phyloP scores from a whole-genome alignment of 1,284 basidiomycete species.

The Ustilago xerochloae region DNA sequence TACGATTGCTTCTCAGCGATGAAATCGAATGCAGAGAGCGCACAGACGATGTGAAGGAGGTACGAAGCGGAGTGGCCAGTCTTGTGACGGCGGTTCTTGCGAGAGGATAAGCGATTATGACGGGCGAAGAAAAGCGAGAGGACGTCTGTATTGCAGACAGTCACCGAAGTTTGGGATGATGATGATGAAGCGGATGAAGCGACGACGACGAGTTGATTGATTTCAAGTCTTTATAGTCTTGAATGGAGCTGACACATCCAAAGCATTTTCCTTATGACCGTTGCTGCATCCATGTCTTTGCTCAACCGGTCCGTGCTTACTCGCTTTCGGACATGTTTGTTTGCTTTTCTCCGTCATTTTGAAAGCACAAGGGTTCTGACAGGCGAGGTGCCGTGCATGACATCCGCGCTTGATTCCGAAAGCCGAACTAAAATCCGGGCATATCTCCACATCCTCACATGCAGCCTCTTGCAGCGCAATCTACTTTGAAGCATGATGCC shows the following conservation, averaged over 20 bases:
- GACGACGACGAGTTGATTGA: too few relatives aligned
- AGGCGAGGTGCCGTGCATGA: neutral
- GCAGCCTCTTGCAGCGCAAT: neutral
- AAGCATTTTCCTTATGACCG: neutral
- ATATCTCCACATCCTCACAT: neutral
- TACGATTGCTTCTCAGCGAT: neutral
- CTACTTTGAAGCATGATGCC: neutral
- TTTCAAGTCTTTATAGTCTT: neutral
- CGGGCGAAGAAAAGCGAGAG: constrained; percentile 1
- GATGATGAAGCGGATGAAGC: too few relatives aligned
- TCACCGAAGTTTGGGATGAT: neutral
- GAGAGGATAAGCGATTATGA: constrained; percentile 5
- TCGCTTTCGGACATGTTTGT: constrained; percentile 1
- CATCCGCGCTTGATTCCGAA: neutral
- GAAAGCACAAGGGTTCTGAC: neutral
- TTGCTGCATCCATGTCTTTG: neutral
- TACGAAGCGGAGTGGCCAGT: neutral
- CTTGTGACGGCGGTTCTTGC: constrained; percentile 4
- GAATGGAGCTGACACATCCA: neutral
- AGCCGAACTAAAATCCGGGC: constrained; percentile 1
- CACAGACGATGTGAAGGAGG: neutral
- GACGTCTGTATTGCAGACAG: constrained; percentile 4
- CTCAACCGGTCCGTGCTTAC: neutral
- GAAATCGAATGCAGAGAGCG: neutral
- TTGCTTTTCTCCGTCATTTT: constrained; percentile 3